Base-by-base conservation (phyloP, 768 basidiomycete genomes). In the Suillus ampliporus region DNA sequence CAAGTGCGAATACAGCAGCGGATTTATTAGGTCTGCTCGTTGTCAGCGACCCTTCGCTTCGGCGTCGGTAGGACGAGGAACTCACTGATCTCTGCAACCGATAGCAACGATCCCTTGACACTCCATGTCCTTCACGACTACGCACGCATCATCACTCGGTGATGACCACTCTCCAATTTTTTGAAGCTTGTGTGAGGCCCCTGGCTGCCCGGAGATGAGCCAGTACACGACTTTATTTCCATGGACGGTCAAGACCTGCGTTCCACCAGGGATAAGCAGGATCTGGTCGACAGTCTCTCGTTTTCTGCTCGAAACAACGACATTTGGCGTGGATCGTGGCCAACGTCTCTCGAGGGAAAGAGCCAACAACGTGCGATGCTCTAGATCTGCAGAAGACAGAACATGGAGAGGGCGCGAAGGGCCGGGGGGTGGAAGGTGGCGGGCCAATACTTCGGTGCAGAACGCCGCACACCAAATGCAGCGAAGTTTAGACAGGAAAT, bases 311-410 rank as follows among this genome's bases (percentile, higher is more conserved):
- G 65, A 66, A 13, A 63, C 58, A 13, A 74, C 52, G 37, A 61
- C 54, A 2, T 47, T 56, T 0, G 74, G 57, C 34, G 64, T 62
- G 40, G 72, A 34, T 0, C 65, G 64, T 13, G 72, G 65, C 72
- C 72, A 73, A 17, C 51, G 40, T 4, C 31, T 58, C n/a, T 72
- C 58, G 11, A 73, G 74, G 48, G 62, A 35, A 23, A 75, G 68
- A 11, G 74, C 72, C 17, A 72, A 60, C 21, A 72, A n/a, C 1
- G 72, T 73, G 8, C 74, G 74, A n/a, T 37, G 64, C 40, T 75
- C 72, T 11, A 73, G 72, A 8, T 74, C 70, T 5, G 58, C 37
- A 9, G 68, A 65, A 6, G 66, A 62, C 43, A 73, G 70, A 23
- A 60, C 10, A 37, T 61, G 59, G 21, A 67, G 44, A 0, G 68